These are phyloP conservation scores for Hypomontagnella monticulosa DNA, from an alignment of 495 filamentous ascomycete genomes.

Conservation along the genomic window DNA sequence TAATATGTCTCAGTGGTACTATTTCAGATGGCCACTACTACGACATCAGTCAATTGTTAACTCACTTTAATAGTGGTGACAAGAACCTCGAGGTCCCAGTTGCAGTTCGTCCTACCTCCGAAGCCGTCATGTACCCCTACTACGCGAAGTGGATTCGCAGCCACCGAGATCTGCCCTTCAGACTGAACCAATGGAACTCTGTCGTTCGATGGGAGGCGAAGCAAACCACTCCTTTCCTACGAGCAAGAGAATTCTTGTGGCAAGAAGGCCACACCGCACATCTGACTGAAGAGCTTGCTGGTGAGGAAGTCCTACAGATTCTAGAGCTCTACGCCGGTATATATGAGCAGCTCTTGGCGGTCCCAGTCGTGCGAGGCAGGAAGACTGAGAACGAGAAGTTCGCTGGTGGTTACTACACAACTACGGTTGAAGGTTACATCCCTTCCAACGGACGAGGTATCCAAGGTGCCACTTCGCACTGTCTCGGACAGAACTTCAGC, in stretches of 20 bases:
- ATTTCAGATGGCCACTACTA: neutral
- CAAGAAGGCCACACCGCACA: conserved; percentile 99
- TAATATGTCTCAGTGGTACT: neutral
- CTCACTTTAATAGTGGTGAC: conserved; percentile 66
- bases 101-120: conserved; percentile 94
- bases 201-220: conserved; percentile 99
- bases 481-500: conserved; percentile 95
- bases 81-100: conserved; percentile 93
- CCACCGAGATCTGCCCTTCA: conserved; percentile 91
- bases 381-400: conserved; percentile 98
- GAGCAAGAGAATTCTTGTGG: conserved; percentile 96
- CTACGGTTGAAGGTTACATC: conserved; percentile 94
- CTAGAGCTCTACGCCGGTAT: conserved; percentile 91
- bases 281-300: conserved; percentile 78
- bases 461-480: conserved; percentile 93
- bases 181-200: conserved; percentile 97
- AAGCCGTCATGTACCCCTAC: conserved; percentile 89
- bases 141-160: conserved; percentile 96
- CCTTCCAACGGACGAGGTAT: conserved; percentile 94
- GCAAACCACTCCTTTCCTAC: conserved; percentile 92
- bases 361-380: conserved; percentile 87
- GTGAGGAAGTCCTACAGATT: conserved; percentile 87
- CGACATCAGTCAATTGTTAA: conserved; percentile 17
- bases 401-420: conserved; percentile 93
- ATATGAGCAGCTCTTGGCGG: conserved; percentile 91